Base-by-base conservation (phyloP, 108 stramenopile species). In the Phaeodactylum tricornutum region DNA sequence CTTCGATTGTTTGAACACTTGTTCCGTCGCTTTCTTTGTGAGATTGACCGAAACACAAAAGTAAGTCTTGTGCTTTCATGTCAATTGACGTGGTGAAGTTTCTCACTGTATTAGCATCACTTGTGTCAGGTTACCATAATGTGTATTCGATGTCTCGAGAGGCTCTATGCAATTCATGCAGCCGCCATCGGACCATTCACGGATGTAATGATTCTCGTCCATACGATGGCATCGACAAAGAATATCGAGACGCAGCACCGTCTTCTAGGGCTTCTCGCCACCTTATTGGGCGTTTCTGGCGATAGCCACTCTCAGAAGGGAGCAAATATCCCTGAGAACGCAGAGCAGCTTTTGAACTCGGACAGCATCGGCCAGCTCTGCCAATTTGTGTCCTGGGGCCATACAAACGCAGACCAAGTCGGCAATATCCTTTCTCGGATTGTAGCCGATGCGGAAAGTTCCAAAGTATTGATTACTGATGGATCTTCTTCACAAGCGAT, bases 321-420 rank as follows among this genome's bases (percentile, higher is more conserved):
- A 12, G 58, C 67, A 12, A 50, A 78, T 29, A 59, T 75, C 12
- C 67, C 72, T 5, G 75, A 74, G 56, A 86, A 86, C 57, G 79
- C 73, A 4, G 75, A 77, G 38, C 84, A 86, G 50, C 55, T 81
- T 3, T 46, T 86, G 33, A 77, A 81, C 57, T 37, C 49, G 4
- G 72, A 79, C 43, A 71, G 74, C 41, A 77, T 85, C 36, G 58
- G 67, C 24, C 67, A 65, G 31, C 53, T 85, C 8, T 75, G 74
- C 21, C 74, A 78, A 47, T 85, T 76, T 58, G 83, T 78, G 17
- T 70, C 83, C 19, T 79, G 74, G 72, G 75, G 69, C 1, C 83
- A 85, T 44, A 71, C 73, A 11, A 76, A 80, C 61, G 54, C 59
- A 14, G 27, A 44, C 1, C 17, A 43, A 29, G 16, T 38, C 11